These are phyloP conservation scores for Diplodia sapinea DNA, from an alignment of 2,329 filamentous ascomycete genomes.

Conservation along the genomic window DNA sequence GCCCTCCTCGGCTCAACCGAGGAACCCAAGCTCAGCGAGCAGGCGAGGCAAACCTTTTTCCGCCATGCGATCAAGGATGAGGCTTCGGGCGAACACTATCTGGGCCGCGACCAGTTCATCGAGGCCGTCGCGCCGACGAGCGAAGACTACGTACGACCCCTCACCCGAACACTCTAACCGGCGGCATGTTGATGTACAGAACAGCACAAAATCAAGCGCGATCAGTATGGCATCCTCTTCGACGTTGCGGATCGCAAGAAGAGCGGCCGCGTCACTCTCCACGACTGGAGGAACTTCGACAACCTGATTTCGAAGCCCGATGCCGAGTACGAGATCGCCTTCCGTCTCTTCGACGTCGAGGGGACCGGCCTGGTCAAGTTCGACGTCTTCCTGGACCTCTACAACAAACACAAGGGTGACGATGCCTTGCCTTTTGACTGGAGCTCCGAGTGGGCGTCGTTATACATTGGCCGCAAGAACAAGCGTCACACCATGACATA, in stretches of 20 bases:
- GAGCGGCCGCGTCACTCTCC: slow-evolving; percentile 74
- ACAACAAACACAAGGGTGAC: slow-evolving; percentile 85
- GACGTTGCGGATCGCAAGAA: slow-evolving; percentile 81
- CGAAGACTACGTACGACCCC: slow-evolving; percentile 83
- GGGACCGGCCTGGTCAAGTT: slow-evolving; percentile 86
- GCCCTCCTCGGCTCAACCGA: slow-evolving; percentile 68
- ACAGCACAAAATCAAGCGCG: slow-evolving; percentile 96
- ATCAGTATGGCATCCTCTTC: slow-evolving; percentile 95
- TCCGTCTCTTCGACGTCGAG: slow-evolving; percentile 91
- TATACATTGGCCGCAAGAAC: slow-evolving; percentile 89
- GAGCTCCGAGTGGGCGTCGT: slow-evolving; percentile 93
- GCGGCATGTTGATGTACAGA: slow-evolving; percentile 64
- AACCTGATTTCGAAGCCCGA: slow-evolving; percentile 93
- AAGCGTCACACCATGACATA: slow-evolving; percentile 92
- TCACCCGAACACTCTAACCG: slow-evolving; percentile 49
- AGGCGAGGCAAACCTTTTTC: slow-evolving; percentile 77
- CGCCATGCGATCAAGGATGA: slow-evolving; percentile 77
- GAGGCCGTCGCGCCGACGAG: slow-evolving; percentile 83
- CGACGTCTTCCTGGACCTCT: slow-evolving; percentile 82
- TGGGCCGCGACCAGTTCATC: slow-evolving; percentile 87
- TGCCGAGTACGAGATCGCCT: slow-evolving; percentile 98
- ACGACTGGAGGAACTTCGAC: slow-evolving; percentile 93
- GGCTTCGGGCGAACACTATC: slow-evolving; percentile 75
- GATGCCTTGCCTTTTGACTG: slow-evolving; percentile 92
- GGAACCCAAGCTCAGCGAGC: slow-evolving; percentile 69